Evolutionary conservation across 768 basidiomycete genomes (phyloP).

Genomic region (Pleurotus ostreatus): DNA sequence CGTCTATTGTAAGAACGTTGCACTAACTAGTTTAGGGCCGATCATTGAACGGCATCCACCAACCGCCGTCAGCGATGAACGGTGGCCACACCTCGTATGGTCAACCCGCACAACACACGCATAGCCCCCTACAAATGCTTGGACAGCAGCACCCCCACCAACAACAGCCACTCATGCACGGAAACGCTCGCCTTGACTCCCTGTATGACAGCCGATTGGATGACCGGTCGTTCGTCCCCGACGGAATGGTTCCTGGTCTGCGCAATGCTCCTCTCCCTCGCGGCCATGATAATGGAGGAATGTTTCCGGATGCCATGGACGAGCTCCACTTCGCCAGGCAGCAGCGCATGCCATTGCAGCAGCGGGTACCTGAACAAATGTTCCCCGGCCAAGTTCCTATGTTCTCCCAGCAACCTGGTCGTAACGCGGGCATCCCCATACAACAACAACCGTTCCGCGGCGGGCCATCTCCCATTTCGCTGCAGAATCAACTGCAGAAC

Average conservation of each 20-base stretch:
- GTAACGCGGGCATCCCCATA: slow-evolving; percentile 49
- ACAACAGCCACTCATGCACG: slow-evolving; percentile 39
- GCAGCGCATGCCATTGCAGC: slow-evolving; percentile 50
- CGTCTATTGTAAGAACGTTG: neutral
- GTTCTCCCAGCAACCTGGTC: slow-evolving; percentile 51
- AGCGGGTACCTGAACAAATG: slow-evolving; percentile 51
- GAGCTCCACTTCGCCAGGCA: slow-evolving; percentile 64
- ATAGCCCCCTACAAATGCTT: slow-evolving; percentile 32
- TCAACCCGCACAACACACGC: slow-evolving; percentile 22
- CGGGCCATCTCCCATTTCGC: slow-evolving; percentile 59
- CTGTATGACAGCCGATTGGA: slow-evolving; percentile 73
- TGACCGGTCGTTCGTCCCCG: slow-evolving; percentile 75
- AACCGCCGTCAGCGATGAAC: slow-evolving; percentile 16
- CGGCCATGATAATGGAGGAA: slow-evolving; percentile 47
- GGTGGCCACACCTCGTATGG: slow-evolving; percentile 26
- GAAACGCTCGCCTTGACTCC: slow-evolving; percentile 55
- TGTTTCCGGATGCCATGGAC: slow-evolving; percentile 57
- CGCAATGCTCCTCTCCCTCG: slow-evolving; percentile 63
- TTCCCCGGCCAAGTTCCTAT: slow-evolving; percentile 47
- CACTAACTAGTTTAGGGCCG: slow-evolving; percentile 21
- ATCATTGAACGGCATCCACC: slow-evolving; percentile 22
- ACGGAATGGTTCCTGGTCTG: slow-evolving; percentile 83
- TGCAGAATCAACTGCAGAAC: slow-evolving; percentile 40
- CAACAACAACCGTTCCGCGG: slow-evolving; percentile 67
- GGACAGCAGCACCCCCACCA: slow-evolving; percentile 27